These are phyloP conservation scores for Taxillus chinensis DNA, from an alignment of 164 flowering plant genomes.

Conservation along the genomic window DNA sequence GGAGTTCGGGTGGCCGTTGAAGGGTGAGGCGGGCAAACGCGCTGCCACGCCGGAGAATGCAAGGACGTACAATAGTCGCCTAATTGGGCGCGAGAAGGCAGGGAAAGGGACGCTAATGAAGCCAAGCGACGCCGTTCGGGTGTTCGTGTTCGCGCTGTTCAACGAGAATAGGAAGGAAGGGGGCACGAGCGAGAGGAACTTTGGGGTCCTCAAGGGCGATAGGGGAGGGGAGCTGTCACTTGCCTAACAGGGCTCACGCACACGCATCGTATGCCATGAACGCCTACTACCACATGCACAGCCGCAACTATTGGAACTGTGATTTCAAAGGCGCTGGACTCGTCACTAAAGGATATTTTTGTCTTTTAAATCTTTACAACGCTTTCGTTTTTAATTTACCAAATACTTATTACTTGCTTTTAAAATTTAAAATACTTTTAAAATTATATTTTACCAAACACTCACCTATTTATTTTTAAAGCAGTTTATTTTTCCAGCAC, in stretches of 20 bases:
- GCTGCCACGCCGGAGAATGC: conserved; percentile 54
- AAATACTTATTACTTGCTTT: too few relatives aligned
- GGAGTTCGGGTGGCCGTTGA: conserved; percentile 78
- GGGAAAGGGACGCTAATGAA: conserved; percentile 50
- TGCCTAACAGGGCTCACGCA: conserved; percentile 42
- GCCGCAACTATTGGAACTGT: conserved; percentile 66
- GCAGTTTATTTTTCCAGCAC: too few relatives aligned
- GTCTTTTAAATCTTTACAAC: too few relatives aligned
- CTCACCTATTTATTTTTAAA: too few relatives aligned
- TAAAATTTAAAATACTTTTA: too few relatives aligned
- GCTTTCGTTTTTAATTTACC: too few relatives aligned
- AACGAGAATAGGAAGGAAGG: conserved; percentile 64
- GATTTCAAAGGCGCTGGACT: conserved; percentile 62
- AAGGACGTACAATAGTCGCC: conserved; percentile 21
- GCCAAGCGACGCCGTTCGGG: conserved; percentile 32
- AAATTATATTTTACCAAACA: too few relatives aligned
- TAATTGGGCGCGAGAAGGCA: conserved; percentile 35
- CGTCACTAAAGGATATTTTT: too few relatives aligned
- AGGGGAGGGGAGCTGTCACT: conserved; percentile 32
- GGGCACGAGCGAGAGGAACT: conserved; percentile 46
- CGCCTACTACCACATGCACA: conserved; percentile 63
- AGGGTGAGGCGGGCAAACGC: conserved; percentile 28
- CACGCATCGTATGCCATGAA: conserved; percentile 74
- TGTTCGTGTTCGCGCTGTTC: conserved; percentile 55
- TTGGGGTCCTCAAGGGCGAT: conserved; percentile 52